phyloP scores from a whole-genome alignment of 257 asterid species.

The Primulina eburnea region DNA sequence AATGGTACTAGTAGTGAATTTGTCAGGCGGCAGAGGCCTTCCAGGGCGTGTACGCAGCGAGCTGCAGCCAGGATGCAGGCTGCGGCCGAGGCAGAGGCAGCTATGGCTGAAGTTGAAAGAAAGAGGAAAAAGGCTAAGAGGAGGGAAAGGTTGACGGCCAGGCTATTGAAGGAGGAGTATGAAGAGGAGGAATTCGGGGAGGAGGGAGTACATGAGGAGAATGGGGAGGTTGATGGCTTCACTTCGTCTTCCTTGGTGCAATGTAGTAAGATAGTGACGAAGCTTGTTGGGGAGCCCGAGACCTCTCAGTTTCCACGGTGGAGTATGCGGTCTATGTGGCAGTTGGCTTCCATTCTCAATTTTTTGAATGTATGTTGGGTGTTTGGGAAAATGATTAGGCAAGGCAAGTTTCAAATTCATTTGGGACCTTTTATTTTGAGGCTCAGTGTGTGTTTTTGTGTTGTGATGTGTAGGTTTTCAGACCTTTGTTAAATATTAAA shows the following conservation, averaged over 20 bases:
- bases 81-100: slow-evolving; percentile 83
- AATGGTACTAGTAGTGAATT: slow-evolving; percentile 38
- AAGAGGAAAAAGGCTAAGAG: slow-evolving; percentile 53
- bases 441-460: slow-evolving; percentile 25
- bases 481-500: slow-evolving; percentile 82
- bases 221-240: slow-evolving; percentile 41
- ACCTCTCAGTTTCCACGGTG: slow-evolving; percentile 83
- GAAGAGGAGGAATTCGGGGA: slow-evolving; percentile 41
- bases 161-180: slow-evolving; percentile 60
- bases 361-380: slow-evolving; percentile 77
- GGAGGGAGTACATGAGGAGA: slow-evolving; percentile 38
- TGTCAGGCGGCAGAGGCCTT: slow-evolving; percentile 78
- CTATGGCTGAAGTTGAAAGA: slow-evolving; percentile 50
- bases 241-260: slow-evolving; percentile 42
- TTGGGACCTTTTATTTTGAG: slow-evolving; percentile 21
- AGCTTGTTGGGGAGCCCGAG: slow-evolving; percentile 76
- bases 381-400: neutral
- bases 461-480: slow-evolving; percentile 66
- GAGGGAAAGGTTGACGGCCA: slow-evolving; percentile 52
- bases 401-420: slow-evolving; percentile 24
- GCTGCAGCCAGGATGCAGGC: slow-evolving; percentile 86
- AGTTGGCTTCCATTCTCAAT: slow-evolving; percentile 88
- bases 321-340: slow-evolving; percentile 92
- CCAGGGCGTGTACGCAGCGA: slow-evolving; percentile 94
- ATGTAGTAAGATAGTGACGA: slow-evolving; percentile 59